Conservation (phyloP, 169 alveolate genomes). For the Babesia divergens region DNA sequence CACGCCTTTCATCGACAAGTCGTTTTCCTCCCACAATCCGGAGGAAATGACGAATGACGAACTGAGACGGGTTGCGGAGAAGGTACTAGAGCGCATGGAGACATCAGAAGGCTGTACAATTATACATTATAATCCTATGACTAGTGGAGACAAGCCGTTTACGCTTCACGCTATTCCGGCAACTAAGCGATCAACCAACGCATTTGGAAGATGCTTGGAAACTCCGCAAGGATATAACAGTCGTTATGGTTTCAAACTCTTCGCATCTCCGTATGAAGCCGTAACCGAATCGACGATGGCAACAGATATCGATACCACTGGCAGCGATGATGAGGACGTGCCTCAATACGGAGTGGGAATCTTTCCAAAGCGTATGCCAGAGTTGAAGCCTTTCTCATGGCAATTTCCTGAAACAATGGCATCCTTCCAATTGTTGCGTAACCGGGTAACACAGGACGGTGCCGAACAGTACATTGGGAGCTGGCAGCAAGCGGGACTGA, state of each 20-base stretch:
- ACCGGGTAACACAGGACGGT: conserved; percentile 8
- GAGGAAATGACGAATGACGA: conserved; percentile 23
- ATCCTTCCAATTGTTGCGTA: neutral
- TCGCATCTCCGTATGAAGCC: neutral
- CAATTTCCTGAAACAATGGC: conserved; percentile 2
- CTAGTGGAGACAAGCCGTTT: neutral
- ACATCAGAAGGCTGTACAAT: neutral
- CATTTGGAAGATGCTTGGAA: neutral
- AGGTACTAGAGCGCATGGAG: conserved; percentile 18
- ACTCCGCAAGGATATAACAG: neutral
- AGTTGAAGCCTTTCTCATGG: neutral
- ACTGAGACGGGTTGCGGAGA: neutral
- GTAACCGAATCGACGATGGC: neutral
- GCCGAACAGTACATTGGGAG: neutral
- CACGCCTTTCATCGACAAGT: conserved; percentile 6
- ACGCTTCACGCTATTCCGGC: neutral
- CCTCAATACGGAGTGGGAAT: conserved; percentile 1
- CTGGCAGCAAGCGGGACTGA: conserved; percentile 49
- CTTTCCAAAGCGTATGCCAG: conserved; percentile 23
- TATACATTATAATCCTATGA: conserved; percentile 9
- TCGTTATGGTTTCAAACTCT: neutral
- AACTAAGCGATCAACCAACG: neutral
- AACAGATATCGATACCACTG: neutral
- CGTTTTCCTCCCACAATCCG: conserved; percentile 10
- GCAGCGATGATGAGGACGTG: neutral